Evolutionary conservation across 495 filamentous ascomycete species (phyloP).

Genomic region (Hypomontagnella monticulosa): DNA sequence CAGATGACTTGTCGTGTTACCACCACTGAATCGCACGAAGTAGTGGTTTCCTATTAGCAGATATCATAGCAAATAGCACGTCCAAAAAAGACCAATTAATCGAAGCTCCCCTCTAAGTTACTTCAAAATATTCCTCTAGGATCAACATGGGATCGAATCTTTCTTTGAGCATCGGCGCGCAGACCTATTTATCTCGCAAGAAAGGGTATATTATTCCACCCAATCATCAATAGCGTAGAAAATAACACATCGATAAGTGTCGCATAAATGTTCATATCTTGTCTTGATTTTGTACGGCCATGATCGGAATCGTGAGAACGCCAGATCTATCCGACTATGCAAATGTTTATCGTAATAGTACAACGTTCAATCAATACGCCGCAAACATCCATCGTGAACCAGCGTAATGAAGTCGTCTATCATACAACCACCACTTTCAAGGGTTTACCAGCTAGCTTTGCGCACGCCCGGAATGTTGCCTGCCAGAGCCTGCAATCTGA

Average conservation of each 20-base stretch:
- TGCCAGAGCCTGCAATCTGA: conserved; percentile 86
- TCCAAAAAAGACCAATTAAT: too few relatives aligned
- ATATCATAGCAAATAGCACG: too few relatives aligned
- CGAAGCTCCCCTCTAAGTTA: too few relatives aligned
- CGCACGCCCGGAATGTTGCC: conserved; percentile 91
- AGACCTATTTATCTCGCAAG: too few relatives aligned
- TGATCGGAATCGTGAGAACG: neutral
- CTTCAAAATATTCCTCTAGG: too few relatives aligned
- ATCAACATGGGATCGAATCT: too few relatives aligned
- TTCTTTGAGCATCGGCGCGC: too few relatives aligned
- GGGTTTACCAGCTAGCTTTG: conserved; percentile 92
- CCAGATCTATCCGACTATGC: neutral
- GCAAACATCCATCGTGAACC: conserved; percentile 4
- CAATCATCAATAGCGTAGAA: too few relatives aligned
- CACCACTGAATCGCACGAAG: too few relatives aligned
- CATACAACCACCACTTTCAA: conserved; percentile 13
- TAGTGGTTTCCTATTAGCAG: too few relatives aligned
- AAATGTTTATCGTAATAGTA: neutral
- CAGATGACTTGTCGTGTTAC: neutral
- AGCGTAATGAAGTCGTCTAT: conserved; percentile 7
- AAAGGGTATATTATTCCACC: too few relatives aligned
- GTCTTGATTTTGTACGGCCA: neutral
- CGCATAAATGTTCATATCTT: neutral
- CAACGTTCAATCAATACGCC: conserved; percentile 15
- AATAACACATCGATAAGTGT: too few relatives aligned